Evolutionary conservation across 495 filamentous ascomycete genomes (phyloP), one percentile per base, ranked within the genome.

Genomic region (Ascodesmis nigricans): DNA sequence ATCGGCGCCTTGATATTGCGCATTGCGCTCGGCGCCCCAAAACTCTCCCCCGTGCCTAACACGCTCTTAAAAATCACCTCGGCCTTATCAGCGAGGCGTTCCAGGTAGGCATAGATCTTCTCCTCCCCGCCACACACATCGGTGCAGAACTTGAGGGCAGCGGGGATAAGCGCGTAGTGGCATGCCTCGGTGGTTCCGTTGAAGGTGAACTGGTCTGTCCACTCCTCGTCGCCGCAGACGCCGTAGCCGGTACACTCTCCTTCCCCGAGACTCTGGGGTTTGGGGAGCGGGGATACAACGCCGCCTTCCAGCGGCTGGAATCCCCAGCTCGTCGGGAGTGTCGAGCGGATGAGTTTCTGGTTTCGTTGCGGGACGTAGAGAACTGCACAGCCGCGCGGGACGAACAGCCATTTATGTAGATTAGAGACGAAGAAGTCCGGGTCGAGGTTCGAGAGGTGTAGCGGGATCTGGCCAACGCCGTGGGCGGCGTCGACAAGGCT

Each of bases 361-460:
- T 90, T 74, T 8, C 67, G 61, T 6, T 55, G 35, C 0, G 78
- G 71, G 1, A 90, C 78, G 50, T 91, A 77, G 31, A 93, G 65
- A 1, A 81, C 60, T 1, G 81, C 79, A 44, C 69, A 78, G 17
- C 69, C 71, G 26, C 84, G 67, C n/a, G 82, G 84, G 7, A 70
- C 68, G 45, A 69, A 77, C 10, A 92, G 65, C 84, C 84, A 95
- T 60, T 93, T 95, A 55, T 93, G 79, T 44, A 67, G 69, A 49
- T 91, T 92, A 15, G 61, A 69, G 5, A 79, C 64, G 41, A 91
- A 71, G 53, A 92, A 93, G 42, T 93, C 82, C 0, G 77, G 70
- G 22, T 72, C 60, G n/a, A 79, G 52, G 15, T 41, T 49, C 0
- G 44, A 44, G 14, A 92, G 56, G 43, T 82, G 63, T 10, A 93